Percentiles rank a stretch among this genome's conserved stretches.
Conservation (phyloP, 805 yeast species). For the Ogataea haglerorum region DNA sequence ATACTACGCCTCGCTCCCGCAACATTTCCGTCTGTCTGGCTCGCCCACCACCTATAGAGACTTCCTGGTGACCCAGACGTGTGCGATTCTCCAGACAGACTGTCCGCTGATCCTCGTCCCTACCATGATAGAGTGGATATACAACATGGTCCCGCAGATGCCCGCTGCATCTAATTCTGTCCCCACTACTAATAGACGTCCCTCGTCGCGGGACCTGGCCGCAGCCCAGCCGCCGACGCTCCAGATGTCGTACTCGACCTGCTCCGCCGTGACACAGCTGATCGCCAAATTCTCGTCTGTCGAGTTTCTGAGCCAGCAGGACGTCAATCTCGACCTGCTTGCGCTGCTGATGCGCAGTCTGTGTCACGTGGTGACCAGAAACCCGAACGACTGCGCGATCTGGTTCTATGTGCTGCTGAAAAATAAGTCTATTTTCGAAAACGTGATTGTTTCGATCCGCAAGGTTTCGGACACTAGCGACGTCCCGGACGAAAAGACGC, state of each 20-base stretch:
- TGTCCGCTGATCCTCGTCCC: constrained; percentile 38
- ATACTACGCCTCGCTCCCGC: constrained; percentile 50
- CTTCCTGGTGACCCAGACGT: constrained; percentile 53
- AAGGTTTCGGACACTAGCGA: constrained; percentile 27
- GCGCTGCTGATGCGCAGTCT: constrained; percentile 58
- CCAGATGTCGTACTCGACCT: constrained; percentile 53
- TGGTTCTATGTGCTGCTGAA: constrained; percentile 48
- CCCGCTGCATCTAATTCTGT: constrained; percentile 7
- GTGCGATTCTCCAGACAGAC: constrained; percentile 39
- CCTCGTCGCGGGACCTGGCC: constrained; percentile 11
- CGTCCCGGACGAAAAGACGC: neutral
- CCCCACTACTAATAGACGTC: constrained; percentile 18
- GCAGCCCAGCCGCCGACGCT: constrained; percentile 9
- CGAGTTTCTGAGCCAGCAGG: constrained; percentile 35
- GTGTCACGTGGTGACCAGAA: constrained; percentile 48
- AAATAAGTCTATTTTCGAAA: constrained; percentile 37
- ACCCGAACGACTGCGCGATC: constrained; percentile 51
- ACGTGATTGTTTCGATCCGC: constrained; percentile 35
- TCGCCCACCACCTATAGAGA: constrained; percentile 56
- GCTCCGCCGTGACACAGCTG: constrained; percentile 43
- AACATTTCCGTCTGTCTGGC: constrained; percentile 39
- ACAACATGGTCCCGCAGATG: constrained; percentile 53
- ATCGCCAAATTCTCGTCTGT: constrained; percentile 37
- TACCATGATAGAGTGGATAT: constrained; percentile 54
- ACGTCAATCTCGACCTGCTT: constrained; percentile 50